Base-by-base conservation (phyloP, 2,329 filamentous ascomycete species). In the Cladophialophora yegresii region DNA sequence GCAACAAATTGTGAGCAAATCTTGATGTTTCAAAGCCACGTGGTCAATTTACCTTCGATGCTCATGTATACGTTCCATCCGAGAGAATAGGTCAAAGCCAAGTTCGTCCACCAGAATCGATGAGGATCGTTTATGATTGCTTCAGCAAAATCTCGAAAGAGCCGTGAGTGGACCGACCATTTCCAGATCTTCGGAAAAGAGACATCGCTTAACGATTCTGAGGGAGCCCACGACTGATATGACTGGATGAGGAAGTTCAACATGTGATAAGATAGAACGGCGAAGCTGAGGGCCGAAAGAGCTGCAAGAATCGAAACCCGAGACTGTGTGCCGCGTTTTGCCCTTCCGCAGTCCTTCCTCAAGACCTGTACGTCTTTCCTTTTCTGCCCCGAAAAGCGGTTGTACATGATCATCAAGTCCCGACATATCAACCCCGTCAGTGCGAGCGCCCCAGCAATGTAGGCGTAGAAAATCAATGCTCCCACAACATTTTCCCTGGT, bases 181-280 rank as follows among this genome's bases (percentile, higher is more conserved):
- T 32, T 20, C 65, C 65, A 67, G 33, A 67, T 56, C 8, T 61
- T 40, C n/a, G 54, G 36, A 5, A 56, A 33, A 2, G 54, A 36
- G 32, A 40, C 20, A 20, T 16, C 12, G 6, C 33, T 43, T 5
- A 47, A 12, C 5, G 40, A 26, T 45, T 10, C 32, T 20, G 55
- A 51, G 54, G 47, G 32, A 50, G 47, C 56, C 65, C 65, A 69
- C 12, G 40, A 30, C 43, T 16, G 23, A 47, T 67, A 66, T 36
- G 67, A 69, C 10, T 55, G 49, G n/a, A 66, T 57, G 23, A 69
- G 58, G 51, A 67, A 69, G 28, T 55, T 62, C n/a, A 67, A 62
- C 65, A 69, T 69, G 30, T 67, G 64, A 28, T 62, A 67, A 13
- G 65, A 67, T 23, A 66, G 61, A 4, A 56, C 43, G 1, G 56